Evolutionary conservation across 805 yeast genomes (phyloP).

Genomic region (Lipomyces orientalis): DNA sequence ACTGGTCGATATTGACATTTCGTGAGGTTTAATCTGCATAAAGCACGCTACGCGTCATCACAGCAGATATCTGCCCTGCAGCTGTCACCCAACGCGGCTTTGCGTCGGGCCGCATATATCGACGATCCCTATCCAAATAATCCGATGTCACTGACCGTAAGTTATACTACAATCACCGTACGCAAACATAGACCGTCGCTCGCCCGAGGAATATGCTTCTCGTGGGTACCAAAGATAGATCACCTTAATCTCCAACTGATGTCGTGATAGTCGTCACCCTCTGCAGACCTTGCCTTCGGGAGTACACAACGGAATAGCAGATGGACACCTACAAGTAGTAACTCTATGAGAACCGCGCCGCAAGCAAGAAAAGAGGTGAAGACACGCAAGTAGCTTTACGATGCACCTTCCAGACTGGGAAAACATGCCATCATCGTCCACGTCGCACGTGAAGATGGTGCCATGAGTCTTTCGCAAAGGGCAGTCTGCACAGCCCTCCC

Average conservation of each 20-base stretch:
- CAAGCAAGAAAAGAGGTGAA: background rate
- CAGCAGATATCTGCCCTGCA: background rate
- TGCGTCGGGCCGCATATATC: background rate
- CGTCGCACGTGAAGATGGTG: background rate
- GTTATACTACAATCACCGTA: background rate
- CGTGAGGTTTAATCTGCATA: background rate
- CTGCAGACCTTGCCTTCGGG: background rate
- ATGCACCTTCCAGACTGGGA: background rate
- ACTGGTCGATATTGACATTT: background rate
- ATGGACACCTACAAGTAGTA: background rate
- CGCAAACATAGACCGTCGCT: background rate
- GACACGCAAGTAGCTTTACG: background rate
- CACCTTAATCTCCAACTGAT: background rate
- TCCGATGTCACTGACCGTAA: background rate
- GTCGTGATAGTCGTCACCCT: background rate
- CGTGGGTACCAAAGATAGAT: background rate
- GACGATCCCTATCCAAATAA: slow-evolving; percentile 1
- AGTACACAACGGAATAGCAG: too few species aligned
- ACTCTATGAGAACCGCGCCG: background rate
- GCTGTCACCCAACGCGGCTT: background rate
- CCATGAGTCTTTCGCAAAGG: background rate
- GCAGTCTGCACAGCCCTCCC: background rate
- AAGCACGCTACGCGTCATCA: background rate
- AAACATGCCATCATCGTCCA: background rate
- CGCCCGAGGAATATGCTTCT: background rate